Percentiles rank a stretch among this genome's conserved stretches.
phyloP scores from a whole-genome alignment of 192 early-diverging fungal genomes.

The Linnemannia zychae region DNA sequence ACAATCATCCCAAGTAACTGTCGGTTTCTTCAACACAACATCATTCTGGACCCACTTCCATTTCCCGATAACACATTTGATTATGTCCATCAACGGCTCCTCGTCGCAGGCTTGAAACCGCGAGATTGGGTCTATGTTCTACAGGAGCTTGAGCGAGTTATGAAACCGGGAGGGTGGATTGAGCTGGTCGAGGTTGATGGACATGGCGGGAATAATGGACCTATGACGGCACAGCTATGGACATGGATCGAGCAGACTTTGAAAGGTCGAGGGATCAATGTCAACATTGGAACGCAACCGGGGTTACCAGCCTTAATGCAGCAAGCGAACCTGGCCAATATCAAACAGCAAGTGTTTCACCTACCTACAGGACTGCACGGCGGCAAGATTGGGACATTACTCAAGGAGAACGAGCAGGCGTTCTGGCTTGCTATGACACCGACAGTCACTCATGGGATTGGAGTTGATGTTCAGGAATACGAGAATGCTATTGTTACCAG shows the following conservation, averaged over 20 bases:
- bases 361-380: conserved; percentile 38
- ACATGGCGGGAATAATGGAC: conserved; percentile 37
- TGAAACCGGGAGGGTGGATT: conserved; percentile 51
- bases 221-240: conserved; percentile 36
- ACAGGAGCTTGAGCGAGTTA: conserved; percentile 41
- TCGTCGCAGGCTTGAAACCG: conserved; percentile 34
- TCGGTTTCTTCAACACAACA: conserved; percentile 37
- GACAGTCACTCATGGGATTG: conserved; percentile 26
- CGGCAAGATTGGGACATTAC: conserved; percentile 36
- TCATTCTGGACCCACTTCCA: conserved; percentile 24
- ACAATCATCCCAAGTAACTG: conserved; percentile 53
- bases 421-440: conserved; percentile 39
- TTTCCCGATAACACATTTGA: conserved; percentile 59
- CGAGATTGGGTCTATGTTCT: conserved; percentile 35
- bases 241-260: conserved; percentile 26
- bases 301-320: conserved; percentile 14
- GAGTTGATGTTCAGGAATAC: conserved; percentile 31
- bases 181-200: conserved; percentile 52
- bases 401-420: conserved; percentile 40
- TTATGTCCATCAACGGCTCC: conserved; percentile 50
- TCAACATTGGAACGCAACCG: conserved; percentile 5
- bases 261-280: conserved; percentile 14
- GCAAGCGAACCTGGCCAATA: conserved; percentile 19
- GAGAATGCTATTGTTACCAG: conserved; percentile 25
- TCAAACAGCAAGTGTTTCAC: conserved; percentile 20